Conservation (phyloP, 148 eudicot species). For the Fagopyrum tataricum region DNA sequence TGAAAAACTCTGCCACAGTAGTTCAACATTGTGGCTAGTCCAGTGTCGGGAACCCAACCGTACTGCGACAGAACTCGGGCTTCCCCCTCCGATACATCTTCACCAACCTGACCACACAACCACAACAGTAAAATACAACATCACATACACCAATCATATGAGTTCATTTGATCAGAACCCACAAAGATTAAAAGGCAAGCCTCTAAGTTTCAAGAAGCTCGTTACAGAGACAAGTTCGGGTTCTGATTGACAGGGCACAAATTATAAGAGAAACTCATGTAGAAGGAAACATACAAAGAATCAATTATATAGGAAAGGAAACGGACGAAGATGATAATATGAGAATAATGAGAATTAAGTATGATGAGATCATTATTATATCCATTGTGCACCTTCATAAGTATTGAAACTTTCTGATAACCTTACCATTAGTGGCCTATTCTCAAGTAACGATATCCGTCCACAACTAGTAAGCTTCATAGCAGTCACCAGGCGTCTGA, state of each 20-base stretch:
- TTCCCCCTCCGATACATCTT: conserved; percentile 80
- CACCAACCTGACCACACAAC: conserved; percentile 50
- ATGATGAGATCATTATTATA: background rate
- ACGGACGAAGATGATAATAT: background rate
- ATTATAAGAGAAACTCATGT: background rate
- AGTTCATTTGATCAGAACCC: too few species aligned
- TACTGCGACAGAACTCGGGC: conserved; percentile 70
- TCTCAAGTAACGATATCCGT: conserved; percentile 67
- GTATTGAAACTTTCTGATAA: background rate
- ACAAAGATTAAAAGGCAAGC: too few species aligned
- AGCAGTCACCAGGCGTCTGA: conserved; percentile 79
- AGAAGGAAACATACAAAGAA: background rate
- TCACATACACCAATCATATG: background rate
- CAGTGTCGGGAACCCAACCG: conserved; percentile 85
- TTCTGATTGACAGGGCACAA: background rate
- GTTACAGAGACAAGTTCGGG: too few species aligned
- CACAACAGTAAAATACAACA: background rate
- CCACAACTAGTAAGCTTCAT: conserved; percentile 87
- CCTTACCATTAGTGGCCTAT: conserved; percentile 68
- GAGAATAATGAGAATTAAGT: background rate
- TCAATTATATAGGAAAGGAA: background rate
- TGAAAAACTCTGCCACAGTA: conserved; percentile 86
- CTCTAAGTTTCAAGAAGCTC: too few species aligned
- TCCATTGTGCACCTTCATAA: background rate
- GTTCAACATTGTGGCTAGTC: conserved; percentile 88